These are phyloP conservation scores for Puccinia hordei DNA, from an alignment of 1,284 basidiomycete species.

Conservation along the genomic window DNA sequence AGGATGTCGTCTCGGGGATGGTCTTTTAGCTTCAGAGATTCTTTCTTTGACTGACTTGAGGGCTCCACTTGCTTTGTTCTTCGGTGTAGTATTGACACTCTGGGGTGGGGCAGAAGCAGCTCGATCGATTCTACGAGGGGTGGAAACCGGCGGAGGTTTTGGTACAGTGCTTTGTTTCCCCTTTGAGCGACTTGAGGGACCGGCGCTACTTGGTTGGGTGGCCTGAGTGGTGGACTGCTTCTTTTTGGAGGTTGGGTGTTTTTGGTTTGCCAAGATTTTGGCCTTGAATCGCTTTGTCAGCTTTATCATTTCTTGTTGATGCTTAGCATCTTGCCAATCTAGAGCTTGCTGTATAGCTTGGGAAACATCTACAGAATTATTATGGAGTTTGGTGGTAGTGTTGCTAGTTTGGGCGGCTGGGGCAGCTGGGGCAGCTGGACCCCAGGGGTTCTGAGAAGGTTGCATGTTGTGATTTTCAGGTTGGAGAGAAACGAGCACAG, in stretches of 20 bases:
- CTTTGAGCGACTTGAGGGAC: neutral
- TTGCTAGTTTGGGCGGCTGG: neutral
- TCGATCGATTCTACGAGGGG: neutral
- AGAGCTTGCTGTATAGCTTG: neutral
- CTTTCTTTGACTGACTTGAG: neutral
- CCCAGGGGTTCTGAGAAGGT: neutral
- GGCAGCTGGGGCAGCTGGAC: no score
- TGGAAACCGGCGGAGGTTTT: neutral
- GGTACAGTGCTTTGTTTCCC: neutral
- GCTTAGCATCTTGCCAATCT: neutral
- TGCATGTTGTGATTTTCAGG: neutral
- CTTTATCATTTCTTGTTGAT: neutral
- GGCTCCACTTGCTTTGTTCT: neutral
- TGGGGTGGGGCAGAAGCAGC: slow-evolving; percentile 11
- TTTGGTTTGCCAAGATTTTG: neutral
- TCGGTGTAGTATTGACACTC: neutral
- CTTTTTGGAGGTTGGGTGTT: no score
- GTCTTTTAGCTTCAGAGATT: neutral
- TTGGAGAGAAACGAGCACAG: neutral
- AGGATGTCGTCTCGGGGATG: slow-evolving; percentile 23
- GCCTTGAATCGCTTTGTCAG: neutral
- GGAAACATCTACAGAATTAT: neutral
- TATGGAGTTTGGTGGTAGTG: neutral
- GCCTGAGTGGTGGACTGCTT: no score
- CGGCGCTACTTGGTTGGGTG: no score